Evolutionary conservation across 2,329 filamentous ascomycete genomes (phyloP).

Genomic region (Paramyrothecium sp.): DNA sequence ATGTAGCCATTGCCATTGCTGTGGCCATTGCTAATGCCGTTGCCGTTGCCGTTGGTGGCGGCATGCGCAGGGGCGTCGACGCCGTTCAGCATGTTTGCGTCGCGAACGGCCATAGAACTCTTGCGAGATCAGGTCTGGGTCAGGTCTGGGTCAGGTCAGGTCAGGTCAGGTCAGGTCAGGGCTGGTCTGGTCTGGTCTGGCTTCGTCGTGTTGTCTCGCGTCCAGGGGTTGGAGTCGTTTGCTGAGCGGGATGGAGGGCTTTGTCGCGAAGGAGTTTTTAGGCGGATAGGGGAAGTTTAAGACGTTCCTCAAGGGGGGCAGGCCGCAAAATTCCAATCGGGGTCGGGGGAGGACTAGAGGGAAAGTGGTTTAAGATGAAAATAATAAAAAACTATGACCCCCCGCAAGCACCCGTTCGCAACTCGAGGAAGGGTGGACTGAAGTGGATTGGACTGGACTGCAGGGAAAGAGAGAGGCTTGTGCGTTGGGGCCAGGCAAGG

Average conservation of each 20-base stretch:
- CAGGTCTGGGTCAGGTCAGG: not conserved
- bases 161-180: not conserved
- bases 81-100: slow-evolving; percentile 28
- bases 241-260: no score
- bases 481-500: no score
- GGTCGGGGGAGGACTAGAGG: not conserved
- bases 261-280: no score
- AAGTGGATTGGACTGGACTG: no score
- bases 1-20: slow-evolving; percentile 20
- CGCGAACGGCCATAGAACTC: slow-evolving; percentile 17
- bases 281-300: not conserved
- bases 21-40: slow-evolving; percentile 15
- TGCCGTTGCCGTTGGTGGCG: slow-evolving; percentile 17
- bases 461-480: no score
- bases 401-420: not conserved
- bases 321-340: not conserved
- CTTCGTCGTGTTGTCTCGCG: no score
- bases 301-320: not conserved
- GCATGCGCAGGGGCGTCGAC: not conserved
- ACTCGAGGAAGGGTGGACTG: no score
- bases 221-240: no score
- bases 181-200: not conserved
- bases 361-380: not conserved
- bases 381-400: not conserved
- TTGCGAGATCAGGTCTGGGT: not conserved